Conservation (phyloP, 768 basidiomycete species). For the Russula griseocarnosa region DNA sequence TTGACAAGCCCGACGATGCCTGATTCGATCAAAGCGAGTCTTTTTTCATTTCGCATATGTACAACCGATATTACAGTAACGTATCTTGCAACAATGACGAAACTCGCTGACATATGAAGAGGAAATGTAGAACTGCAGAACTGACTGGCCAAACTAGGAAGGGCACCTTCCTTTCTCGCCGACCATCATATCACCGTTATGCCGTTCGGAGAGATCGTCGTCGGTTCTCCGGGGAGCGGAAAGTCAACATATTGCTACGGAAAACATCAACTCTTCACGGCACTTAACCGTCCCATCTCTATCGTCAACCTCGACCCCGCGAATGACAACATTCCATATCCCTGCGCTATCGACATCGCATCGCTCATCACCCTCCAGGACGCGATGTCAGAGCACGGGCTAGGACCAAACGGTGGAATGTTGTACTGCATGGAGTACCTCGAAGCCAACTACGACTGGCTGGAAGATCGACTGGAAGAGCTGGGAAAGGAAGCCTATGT, state of each 20-base stretch:
- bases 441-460: slow-evolving; percentile 90
- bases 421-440: slow-evolving; percentile 74
- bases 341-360: slow-evolving; percentile 81
- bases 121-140: not conserved
- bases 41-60: not conserved
- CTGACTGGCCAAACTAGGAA: slow-evolving; percentile 8
- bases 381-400: slow-evolving; percentile 75
- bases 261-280: slow-evolving; percentile 84
- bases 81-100: not conserved
- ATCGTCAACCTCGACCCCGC: slow-evolving; percentile 97
- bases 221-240: slow-evolving; percentile 80
- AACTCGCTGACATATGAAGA: not conserved
- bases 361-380: slow-evolving; percentile 82
- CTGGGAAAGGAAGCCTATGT: slow-evolving; percentile 76
- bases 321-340: slow-evolving; percentile 78
- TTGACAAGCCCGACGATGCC: slow-evolving; percentile 29
- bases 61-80: not conserved
- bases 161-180: slow-evolving; percentile 21
- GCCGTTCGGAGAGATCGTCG: slow-evolving; percentile 87
- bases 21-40: not conserved
- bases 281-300: slow-evolving; percentile 78
- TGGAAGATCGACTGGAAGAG: slow-evolving; percentile 62
- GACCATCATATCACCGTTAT: slow-evolving; percentile 37
- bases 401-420: slow-evolving; percentile 97
- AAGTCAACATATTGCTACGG: slow-evolving; percentile 89